phyloP scores from a whole-genome alignment of 148 eudicot genomes.

The Rhododendron vialii region DNA sequence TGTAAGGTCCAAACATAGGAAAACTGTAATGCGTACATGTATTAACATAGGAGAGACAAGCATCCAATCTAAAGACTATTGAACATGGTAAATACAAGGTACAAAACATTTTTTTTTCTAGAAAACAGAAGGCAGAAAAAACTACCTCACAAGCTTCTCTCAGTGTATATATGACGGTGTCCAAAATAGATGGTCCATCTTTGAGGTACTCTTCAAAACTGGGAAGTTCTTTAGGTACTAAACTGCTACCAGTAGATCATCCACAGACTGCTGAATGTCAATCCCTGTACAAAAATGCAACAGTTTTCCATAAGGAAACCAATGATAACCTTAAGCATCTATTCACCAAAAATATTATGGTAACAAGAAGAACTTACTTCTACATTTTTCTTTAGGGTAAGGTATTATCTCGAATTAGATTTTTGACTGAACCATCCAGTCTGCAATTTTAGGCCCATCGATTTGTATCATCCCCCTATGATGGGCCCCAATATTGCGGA shows the following conservation, averaged over 20 bases:
- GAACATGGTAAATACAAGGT: no score
- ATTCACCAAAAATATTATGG: not conserved
- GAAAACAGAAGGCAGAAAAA: no score
- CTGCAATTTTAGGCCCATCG: not conserved
- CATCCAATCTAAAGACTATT: no score
- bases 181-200: not conserved
- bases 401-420: not conserved
- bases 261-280: not conserved
- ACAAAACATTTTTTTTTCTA: no score
- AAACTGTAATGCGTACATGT: no score
- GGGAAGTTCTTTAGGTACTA: constrained; percentile 7
- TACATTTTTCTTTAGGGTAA: not conserved
- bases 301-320: not conserved
- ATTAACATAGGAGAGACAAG: not conserved
- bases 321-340: not conserved
- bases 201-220: not conserved
- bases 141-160: no score
- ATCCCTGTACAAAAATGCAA: not conserved
- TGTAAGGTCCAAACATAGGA: no score
- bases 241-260: not conserved
- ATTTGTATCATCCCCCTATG: not conserved
- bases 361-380: not conserved
- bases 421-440: not conserved
- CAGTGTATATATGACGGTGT: not conserved
- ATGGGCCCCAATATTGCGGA: not conserved